Conservation (phyloP, 352 stramenopile species). For the Thalassiosira mediterranea region DNA sequence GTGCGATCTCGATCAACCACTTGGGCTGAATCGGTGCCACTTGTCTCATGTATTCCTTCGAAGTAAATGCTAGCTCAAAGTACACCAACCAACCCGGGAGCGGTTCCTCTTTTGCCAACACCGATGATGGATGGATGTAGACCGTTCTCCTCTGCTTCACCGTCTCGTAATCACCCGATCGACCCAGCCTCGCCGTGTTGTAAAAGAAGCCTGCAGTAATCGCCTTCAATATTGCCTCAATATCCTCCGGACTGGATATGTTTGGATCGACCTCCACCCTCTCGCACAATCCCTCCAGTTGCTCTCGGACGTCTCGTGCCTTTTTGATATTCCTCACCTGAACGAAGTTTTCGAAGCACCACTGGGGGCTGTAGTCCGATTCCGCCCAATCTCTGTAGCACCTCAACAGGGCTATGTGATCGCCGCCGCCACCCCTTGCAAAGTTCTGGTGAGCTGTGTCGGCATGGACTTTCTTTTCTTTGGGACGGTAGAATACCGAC, state of each 20-base stretch:
- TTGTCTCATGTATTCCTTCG: conserved; percentile 99
- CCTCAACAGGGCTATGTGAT: conserved; percentile 96
- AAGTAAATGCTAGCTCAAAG: conserved; percentile 98
- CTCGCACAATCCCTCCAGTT: conserved; percentile 98
- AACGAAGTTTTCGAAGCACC: conserved; percentile 93
- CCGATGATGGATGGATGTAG: conserved; percentile 98
- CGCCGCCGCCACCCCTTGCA: conserved; percentile 93
- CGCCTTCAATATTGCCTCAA: conserved; percentile 94
- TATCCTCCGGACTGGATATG: conserved; percentile 84
- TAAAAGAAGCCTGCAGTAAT: conserved; percentile 99
- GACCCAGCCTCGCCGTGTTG: conserved; percentile 96
- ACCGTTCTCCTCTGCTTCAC: conserved; percentile 97
- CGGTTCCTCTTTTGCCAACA: conserved; percentile 88
- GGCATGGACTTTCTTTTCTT: conserved; percentile 98
- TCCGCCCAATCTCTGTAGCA: conserved; percentile 99
- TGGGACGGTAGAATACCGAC: conserved; percentile 98
- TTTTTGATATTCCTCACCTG: conserved; percentile 97
- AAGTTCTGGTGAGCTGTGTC: conserved; percentile 99
- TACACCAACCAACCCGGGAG: conserved; percentile 94
- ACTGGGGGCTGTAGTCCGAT: conserved; percentile 95
- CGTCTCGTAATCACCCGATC: conserved; percentile 97
- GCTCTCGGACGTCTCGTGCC: conserved; percentile 97
- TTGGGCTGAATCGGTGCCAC: conserved; percentile 95
- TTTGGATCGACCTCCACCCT: conserved; percentile 94
- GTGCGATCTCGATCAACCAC: conserved; percentile 98